Evolutionary conservation across 495 filamentous ascomycete genomes (phyloP).

Genomic region (Terfezia boudieri): DNA sequence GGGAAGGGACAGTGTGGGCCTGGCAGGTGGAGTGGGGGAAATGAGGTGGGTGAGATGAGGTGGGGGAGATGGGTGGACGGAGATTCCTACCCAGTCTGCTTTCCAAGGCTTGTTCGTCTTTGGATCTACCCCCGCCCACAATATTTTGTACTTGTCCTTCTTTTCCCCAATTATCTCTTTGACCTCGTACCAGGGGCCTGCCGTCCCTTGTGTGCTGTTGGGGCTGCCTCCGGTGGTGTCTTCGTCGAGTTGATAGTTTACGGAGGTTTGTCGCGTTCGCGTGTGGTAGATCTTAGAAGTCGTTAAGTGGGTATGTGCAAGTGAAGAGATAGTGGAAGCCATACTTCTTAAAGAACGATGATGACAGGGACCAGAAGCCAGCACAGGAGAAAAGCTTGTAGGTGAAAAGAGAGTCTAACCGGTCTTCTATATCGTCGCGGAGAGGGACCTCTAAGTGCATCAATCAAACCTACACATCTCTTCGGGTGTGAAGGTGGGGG

Average conservation of each 20-base stretch:
- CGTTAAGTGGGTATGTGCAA: not conserved
- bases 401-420: no score
- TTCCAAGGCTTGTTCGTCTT: conserved; percentile 8
- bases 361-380: not conserved
- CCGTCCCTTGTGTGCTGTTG: not conserved
- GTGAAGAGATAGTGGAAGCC: not conserved
- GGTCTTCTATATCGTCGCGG: no score
- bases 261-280: not conserved
- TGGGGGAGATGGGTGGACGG: not conserved
- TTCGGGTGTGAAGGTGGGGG: no score
- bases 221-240: not conserved
- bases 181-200: conserved; percentile 8
- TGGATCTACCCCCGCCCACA: conserved; percentile 7
- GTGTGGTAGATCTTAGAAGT: not conserved
- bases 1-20: not conserved
- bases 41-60: not conserved
- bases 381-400: no score
- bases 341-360: not conserved
- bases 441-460: no score
- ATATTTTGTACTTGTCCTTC: not conserved
- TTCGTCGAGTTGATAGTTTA: not conserved
- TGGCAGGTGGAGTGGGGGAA: not conserved
- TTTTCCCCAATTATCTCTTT: conserved; percentile 7
- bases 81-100: conserved; percentile 8
- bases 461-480: no score